A percentile compares a stretch with the other conserved stretches of the same genome.
These are phyloP conservation scores for Neofusicoccum laricinum DNA, from an alignment of 2,329 filamentous ascomycete species.

Conservation along the genomic window DNA sequence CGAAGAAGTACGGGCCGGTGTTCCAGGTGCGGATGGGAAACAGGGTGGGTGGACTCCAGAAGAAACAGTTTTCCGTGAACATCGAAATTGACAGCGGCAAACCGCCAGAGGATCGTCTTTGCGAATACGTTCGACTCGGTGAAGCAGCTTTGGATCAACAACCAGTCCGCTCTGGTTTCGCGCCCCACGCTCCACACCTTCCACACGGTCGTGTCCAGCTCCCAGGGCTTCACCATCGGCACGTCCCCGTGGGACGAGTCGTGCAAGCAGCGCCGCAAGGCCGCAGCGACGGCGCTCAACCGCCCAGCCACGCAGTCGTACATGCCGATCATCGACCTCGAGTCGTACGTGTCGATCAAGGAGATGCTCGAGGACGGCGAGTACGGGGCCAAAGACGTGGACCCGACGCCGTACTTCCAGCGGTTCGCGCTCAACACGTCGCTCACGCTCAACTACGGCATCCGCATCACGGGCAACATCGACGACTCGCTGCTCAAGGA, in stretches of 20 bases:
- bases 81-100: neutral
- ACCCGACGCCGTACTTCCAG: slow-evolving; percentile 71
- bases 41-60: slow-evolving; percentile 43
- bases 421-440: slow-evolving; percentile 75
- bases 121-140: slow-evolving; percentile 76
- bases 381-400: slow-evolving; percentile 61
- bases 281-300: slow-evolving; percentile 75
- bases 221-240: slow-evolving; percentile 78
- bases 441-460: slow-evolving; percentile 75
- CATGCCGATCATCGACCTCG: slow-evolving; percentile 78
- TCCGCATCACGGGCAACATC: slow-evolving; percentile 69
- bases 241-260: slow-evolving; percentile 82
- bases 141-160: slow-evolving; percentile 71
- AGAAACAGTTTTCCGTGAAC: neutral
- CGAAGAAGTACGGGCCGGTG: slow-evolving; percentile 49
- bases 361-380: slow-evolving; percentile 66
- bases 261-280: slow-evolving; percentile 73
- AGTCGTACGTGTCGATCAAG: slow-evolving; percentile 68
- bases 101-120: slow-evolving; percentile 64
- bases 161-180: slow-evolving; percentile 75
- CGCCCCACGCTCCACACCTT: slow-evolving; percentile 78
- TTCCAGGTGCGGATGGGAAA: slow-evolving; percentile 62
- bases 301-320: slow-evolving; percentile 73
- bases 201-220: slow-evolving; percentile 72
- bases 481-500: slow-evolving; percentile 67